Base-by-base conservation (phyloP, 345 rosid genomes). In the Melaleuca alternifolia region DNA sequence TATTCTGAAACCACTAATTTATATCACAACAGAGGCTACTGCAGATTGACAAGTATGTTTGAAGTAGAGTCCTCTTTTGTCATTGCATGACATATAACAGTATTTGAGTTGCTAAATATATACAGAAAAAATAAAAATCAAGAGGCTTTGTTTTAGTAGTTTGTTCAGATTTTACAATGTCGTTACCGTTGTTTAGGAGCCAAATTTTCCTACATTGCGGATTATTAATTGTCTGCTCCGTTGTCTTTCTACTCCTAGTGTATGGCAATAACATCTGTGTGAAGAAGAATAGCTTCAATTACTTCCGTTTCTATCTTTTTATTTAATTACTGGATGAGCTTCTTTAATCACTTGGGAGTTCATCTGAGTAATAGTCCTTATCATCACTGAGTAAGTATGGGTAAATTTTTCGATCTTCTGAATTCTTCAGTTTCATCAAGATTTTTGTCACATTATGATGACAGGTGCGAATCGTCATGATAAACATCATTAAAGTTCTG, bases 381-480 rank as follows among this genome's bases (percentile, higher is more conserved):
- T 71, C 79, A 71, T 33, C 79, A 9, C 48, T 7, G 2, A 56
- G 11, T 33, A 15, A 44, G 79, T 37, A 71, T 5, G 7, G 46
- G 37, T 6, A 33, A 71, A 71, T 33, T 18, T 71, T 24, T 71
- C 3, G 12, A 71, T 33, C 46, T 71, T 9, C 46, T 2, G 26
- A 71, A 33, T n/a, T n/a, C n/a, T n/a, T n/a, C n/a, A n/a, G n/a
- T n/a, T 9, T 71, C 30, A 15, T 23, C n/a, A 24, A 41, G 82
- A 51, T 8, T 83, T 51, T 65, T 85, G 53, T 50, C 51, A 26
- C 82, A 82, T 50, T 23, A 50, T 52, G 51, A 11, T 59, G 13
- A 81, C 65, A 93, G 94, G 93, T 92, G 53, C 52, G 91, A 48
- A 91, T 54, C 2, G 93, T 93, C 12, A 92, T 91, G 94, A 87